Evolutionary conservation across 257 asterid genomes (phyloP), one percentile per base, ranked within the genome.

Genomic region (Petrea volubilis): DNA sequence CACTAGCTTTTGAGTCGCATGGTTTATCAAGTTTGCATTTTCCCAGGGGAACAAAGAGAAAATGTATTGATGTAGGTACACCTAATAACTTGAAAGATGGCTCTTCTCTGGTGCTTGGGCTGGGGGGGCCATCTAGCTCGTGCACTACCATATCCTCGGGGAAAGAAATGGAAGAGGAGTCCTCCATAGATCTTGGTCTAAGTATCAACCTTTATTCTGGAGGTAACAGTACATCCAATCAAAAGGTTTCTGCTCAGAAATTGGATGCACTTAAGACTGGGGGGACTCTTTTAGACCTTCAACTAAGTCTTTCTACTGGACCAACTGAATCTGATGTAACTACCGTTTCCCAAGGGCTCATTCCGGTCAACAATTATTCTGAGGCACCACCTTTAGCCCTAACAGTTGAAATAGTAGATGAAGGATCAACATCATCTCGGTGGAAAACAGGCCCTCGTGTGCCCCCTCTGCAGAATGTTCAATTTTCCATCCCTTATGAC

Each of bases 401-500:
- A 15, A 38, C 65, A 17, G 18, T 31, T 62, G 86, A 76, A 56
- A 62, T 72, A 65, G 84, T 70, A 61, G 96, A 88, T 68, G 87
- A 86, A 71, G 96, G 91, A 29, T 85, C 93, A 70, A 82, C 86
- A 78, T 87, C 93, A 5, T 80, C 89, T 60, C 87, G 83, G 41
- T 79, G 87, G 89, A 86, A 76, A 78, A 25, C 38, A 14, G 85
- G 85, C 13, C 68, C 86, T 60, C 85, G 76, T 57, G 60, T 84
- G 70, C 78, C 80, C 65, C 83, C 85, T n/a, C 58, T 70, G 70
- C 72, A 52, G 33, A 60, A 58, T 58, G 18, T 49, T 24, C 78
- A 70, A 70, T 47, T 46, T 33, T 23, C 46, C 43, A 29, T 59
- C 61, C 70, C 55, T 2, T 58, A 41, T 6, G 47, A 64, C 67